These are phyloP conservation scores for Inonotus obliquus DNA, from an alignment of 1,284 basidiomycete species.

Conservation along the genomic window DNA sequence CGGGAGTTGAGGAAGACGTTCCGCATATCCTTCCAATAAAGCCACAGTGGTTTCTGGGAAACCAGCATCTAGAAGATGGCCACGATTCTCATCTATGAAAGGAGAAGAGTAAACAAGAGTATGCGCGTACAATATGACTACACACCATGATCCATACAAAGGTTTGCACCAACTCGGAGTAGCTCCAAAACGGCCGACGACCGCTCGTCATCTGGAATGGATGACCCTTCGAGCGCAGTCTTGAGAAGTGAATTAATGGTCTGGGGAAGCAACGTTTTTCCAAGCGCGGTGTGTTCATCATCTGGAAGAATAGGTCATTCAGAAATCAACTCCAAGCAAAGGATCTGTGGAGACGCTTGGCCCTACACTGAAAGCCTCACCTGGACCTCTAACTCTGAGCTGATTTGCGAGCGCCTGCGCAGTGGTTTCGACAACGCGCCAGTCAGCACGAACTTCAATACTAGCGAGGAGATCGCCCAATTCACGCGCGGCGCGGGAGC, in stretches of 20 bases:
- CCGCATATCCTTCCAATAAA: constrained; percentile 65
- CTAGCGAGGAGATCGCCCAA: constrained; percentile 31
- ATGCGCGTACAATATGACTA: constrained; percentile 5
- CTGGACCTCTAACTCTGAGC: constrained; percentile 46
- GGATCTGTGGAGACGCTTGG: neutral
- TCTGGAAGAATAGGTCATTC: constrained; percentile 32
- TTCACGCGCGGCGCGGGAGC: constrained; percentile 23
- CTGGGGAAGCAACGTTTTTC: constrained; percentile 57
- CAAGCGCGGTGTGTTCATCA: constrained; percentile 67
- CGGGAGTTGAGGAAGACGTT: constrained; percentile 41
- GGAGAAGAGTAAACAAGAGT: constrained; percentile 5
- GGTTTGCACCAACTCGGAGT: constrained; percentile 70
- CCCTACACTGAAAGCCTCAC: constrained; percentile 28
- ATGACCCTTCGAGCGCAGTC: constrained; percentile 44
- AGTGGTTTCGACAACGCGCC: constrained; percentile 47
- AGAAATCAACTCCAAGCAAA: neutral
- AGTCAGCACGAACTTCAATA: constrained; percentile 37
- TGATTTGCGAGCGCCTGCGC: constrained; percentile 58
- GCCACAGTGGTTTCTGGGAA: constrained; percentile 62
- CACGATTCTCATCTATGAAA: constrained; percentile 58
- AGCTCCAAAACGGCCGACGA: constrained; percentile 57
- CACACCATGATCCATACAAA: constrained; percentile 77
- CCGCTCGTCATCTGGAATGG: constrained; percentile 40
- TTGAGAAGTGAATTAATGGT: constrained; percentile 57
- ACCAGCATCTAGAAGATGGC: constrained; percentile 59